Percentiles rank a stretch among this genome's conserved stretches.
Conservation (phyloP, 2,329 filamentous ascomycete genomes). For the Pseudocercospora macadamiae region DNA sequence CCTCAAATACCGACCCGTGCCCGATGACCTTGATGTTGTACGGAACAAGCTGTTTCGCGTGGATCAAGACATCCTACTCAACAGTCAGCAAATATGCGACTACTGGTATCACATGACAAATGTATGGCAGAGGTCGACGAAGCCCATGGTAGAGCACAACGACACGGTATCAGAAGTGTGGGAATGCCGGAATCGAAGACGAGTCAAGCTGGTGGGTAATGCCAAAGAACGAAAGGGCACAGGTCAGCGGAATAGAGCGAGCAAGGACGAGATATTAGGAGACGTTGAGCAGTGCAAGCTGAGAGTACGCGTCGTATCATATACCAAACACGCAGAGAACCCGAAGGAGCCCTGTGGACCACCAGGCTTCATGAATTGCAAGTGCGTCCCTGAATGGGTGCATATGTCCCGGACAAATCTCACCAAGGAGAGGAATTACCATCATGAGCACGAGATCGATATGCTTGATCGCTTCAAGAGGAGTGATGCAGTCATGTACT, state of each 20-base stretch:
- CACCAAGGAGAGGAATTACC: constrained; percentile 3
- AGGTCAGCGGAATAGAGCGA: constrained; percentile 11
- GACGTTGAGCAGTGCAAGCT: constrained; percentile 20
- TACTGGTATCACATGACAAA: constrained; percentile 33
- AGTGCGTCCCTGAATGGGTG: constrained; percentile 31
- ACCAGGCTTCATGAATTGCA: constrained; percentile 27
- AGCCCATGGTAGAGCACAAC: constrained; percentile 14
- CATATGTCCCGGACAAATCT: constrained; percentile 17
- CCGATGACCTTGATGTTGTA: constrained; percentile 26
- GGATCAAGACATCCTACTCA: constrained; percentile 25
- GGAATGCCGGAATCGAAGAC: constrained; percentile 27
- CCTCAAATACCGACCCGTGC: constrained; percentile 28
- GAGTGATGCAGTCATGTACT: constrained; percentile 28
- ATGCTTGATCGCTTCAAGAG: constrained; percentile 29
- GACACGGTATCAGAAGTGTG: constrained; percentile 26
- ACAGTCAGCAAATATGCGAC: constrained; percentile 32
- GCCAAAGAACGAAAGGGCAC: constrained; percentile 9
- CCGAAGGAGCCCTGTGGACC: constrained; percentile 1
- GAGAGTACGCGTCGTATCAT: constrained; percentile 25
- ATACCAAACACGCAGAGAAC: constrained; percentile 27
- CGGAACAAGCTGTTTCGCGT: constrained; percentile 29
- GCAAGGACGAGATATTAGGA: constrained; percentile 19
- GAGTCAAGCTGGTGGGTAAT: constrained; percentile 13
- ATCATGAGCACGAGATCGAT: constrained; percentile 27
- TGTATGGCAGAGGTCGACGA: constrained; percentile 22